These are phyloP conservation scores for Rhizodiscina lignyota DNA, from an alignment of 495 filamentous ascomycete species.

Conservation along the genomic window DNA sequence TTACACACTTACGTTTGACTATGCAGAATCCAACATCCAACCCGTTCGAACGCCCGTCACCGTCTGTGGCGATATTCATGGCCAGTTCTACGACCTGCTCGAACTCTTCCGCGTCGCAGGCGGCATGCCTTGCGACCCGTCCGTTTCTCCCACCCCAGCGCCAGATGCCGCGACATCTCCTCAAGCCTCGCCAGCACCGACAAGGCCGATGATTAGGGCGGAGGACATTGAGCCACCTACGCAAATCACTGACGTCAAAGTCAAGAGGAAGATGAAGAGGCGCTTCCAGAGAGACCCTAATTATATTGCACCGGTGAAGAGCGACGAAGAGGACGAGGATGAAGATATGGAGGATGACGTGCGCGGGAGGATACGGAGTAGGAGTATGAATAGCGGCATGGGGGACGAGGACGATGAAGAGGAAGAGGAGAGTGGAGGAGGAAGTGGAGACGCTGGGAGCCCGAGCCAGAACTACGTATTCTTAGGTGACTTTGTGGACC, in stretches of 20 bases:
- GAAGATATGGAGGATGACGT: conserved; percentile 26
- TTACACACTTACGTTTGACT: no score
- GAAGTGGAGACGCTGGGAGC: conserved; percentile 13
- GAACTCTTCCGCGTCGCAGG: conserved; percentile 94
- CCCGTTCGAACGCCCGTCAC: conserved; percentile 94
- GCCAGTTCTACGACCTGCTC: conserved; percentile 95
- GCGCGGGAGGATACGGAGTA: conserved; percentile 23
- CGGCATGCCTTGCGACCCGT: conserved; percentile 59
- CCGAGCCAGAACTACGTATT: conserved; percentile 84
- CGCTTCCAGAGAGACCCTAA: conserved; percentile 22
- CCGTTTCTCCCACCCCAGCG: background rate
- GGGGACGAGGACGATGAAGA: conserved; percentile 11
- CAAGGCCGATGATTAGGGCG: conserved; percentile 52
- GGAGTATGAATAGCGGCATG: conserved; percentile 13
- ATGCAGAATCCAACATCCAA: conserved; percentile 87
- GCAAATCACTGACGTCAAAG: conserved; percentile 67
- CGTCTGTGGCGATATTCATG: conserved; percentile 95
- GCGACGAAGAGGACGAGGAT: conserved; percentile 31
- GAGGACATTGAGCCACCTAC: conserved; percentile 78
- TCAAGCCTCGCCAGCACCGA: conserved; percentile 4
- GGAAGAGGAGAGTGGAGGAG: conserved; percentile 10
- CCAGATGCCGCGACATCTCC: conserved; percentile 33
- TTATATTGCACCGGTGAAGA: conserved; percentile 20
- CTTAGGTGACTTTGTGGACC: conserved; percentile 91
- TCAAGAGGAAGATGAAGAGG: conserved; percentile 59